These are phyloP conservation scores for Hondaea fermentalgiana DNA, from an alignment of 108 stramenopile species.

Conservation along the genomic window DNA sequence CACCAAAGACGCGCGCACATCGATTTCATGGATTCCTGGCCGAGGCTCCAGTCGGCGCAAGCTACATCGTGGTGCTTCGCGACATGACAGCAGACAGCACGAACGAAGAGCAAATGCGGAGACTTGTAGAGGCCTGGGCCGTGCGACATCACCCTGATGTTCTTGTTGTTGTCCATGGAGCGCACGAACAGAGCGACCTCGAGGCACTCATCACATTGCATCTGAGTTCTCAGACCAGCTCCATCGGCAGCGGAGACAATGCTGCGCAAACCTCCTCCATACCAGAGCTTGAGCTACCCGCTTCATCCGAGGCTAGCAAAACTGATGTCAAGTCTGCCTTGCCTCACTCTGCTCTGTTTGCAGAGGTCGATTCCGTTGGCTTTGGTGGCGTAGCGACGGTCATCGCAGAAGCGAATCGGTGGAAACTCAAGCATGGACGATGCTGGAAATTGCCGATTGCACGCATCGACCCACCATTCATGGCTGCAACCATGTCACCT, in stretches of 20 bases:
- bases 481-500: not conserved
- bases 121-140: not conserved
- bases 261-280: not conserved
- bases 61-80: not conserved
- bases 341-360: not conserved
- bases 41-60: not conserved
- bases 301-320: not conserved
- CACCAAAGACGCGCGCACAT: no score
- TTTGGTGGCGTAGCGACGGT: not conserved
- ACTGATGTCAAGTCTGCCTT: not conserved
- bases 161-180: not conserved
- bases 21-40: not conserved
- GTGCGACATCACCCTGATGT: not conserved
- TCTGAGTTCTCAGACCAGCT: no score
- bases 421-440: not conserved
- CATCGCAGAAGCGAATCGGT: not conserved
- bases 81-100: not conserved
- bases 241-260: no score
- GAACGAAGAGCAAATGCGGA: not conserved
- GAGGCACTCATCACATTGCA: no score
- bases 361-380: not conserved
- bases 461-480: not conserved
- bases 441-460: not conserved
- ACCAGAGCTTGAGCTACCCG: not conserved
- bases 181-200: no score